Percentiles rank a stretch among this genome's conserved stretches.
These are phyloP conservation scores for Citrus medica DNA, from an alignment of 345 rosid species.

Conservation along the genomic window DNA sequence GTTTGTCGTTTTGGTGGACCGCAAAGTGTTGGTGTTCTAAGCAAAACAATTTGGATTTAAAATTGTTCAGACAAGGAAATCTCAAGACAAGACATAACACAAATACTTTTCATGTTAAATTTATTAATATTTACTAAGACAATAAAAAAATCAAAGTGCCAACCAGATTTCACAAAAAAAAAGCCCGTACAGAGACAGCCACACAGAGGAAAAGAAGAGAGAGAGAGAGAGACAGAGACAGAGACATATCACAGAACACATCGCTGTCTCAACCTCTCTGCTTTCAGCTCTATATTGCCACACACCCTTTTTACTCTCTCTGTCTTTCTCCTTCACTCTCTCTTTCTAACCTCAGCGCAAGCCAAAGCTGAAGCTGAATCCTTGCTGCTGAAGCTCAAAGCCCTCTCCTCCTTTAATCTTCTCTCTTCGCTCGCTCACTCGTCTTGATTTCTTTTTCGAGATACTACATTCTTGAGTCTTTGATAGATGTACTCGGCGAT, in stretches of 20 bases:
- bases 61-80: too few relatives aligned
- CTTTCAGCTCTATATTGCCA: conserved; percentile 4
- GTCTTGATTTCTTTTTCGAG: neutral
- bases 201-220: neutral
- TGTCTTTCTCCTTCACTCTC: neutral
- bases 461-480: neutral
- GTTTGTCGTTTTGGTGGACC: too few relatives aligned
- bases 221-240: conserved; percentile 6
- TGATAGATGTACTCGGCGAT: conserved; percentile 71
- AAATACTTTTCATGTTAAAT: neutral
- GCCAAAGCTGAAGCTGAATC: too few relatives aligned
- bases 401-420: too few relatives aligned
- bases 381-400: too few relatives aligned
- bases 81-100: too few relatives aligned
- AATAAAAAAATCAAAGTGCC: neutral
- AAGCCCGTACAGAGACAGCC: neutral
- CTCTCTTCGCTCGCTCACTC: neutral
- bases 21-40: too few relatives aligned
- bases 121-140: neutral
- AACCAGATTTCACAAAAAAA: neutral
- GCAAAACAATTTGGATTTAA: too few relatives aligned
- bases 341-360: neutral
- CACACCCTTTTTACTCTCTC: neutral
- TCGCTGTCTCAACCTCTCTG: conserved; percentile 22
- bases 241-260: conserved; percentile 21